Conservation (phyloP, 2,329 filamentous ascomycete species). For the Akanthomyces uredinophilus region DNA sequence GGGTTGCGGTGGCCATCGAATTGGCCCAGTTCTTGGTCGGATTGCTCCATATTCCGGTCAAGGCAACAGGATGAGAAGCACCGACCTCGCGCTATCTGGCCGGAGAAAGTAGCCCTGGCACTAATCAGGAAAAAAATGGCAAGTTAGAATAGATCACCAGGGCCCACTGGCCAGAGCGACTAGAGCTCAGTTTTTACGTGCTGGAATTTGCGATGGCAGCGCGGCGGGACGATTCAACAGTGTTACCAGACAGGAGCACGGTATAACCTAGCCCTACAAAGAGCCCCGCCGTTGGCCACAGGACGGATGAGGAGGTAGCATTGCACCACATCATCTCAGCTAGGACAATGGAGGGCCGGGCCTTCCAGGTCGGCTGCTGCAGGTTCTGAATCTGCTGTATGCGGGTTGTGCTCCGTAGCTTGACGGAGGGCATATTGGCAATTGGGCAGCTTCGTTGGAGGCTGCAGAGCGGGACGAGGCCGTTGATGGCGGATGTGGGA, state of each 20-base stretch:
- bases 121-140: not conserved
- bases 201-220: not conserved
- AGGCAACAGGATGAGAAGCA: not conserved
- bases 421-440: not conserved
- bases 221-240: too few species aligned
- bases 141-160: constrained; percentile 1
- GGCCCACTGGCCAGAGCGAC: not conserved
- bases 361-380: not conserved
- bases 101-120: constrained; percentile 3
- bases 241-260: not conserved
- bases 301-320: not conserved
- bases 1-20: constrained; percentile 5
- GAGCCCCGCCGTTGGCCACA: not conserved
- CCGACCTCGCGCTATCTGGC: constrained; percentile 4
- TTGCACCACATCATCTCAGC: constrained; percentile 7
- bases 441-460: not conserved
- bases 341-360: not conserved
- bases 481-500: not conserved
- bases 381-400: not conserved
- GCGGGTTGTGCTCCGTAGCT: not conserved
- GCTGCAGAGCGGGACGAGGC: not conserved
- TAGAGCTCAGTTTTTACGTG: not conserved
- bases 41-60: constrained; percentile 4
- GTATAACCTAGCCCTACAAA: not conserved
- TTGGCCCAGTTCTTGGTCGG: constrained; percentile 5